Evolutionary conservation across 2,329 filamentous ascomycete genomes (phyloP), one percentile per base, ranked within the genome.

Genomic region (Botrytis squamosa): DNA sequence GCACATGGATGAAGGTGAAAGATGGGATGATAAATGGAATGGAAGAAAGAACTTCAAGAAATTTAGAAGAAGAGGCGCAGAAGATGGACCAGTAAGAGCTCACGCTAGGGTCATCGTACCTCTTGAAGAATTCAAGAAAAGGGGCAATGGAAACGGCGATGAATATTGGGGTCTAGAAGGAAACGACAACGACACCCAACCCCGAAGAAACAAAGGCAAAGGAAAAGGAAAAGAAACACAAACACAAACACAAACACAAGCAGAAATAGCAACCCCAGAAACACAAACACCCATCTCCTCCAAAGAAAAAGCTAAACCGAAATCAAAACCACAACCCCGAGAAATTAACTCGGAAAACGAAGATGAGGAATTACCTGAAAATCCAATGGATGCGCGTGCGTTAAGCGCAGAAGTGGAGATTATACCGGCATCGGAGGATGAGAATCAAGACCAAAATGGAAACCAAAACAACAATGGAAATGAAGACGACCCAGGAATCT

Each of bases 41-140:
- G 96, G 95, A 0, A 88, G 95, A 62, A 95, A 94, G 82, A 98
- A 99, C 80, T 99, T 97, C 84, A 99, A 99, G 82, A 92, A 90
- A 78, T 99, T 99, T 80, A 86, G 87, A 36, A 86, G 85, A 72
- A 86, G 88, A 71, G 90, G 88, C 38, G 87, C 87, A 55, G 77
- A 78, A n/a, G 75, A 75, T 70, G 81, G 78, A 36, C 76, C 74
- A 75, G 81, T 72, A 78, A 82, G 77, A 80, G 81, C 75, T 70
- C 65, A 77, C 10, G 36, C 49, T 16, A 77, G 76, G 22, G 82
- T 82, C 0, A 90, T 93, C 70, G 89, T 93, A 20, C 84, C 86
- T 0, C 82, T 93, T 1, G 88, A 92, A 77, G 89, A 91, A 79
- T 87, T 88, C 1, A 86, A 85, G 72, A 85, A 85, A 74, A 88